Base-by-base conservation (phyloP, 352 stramenopile genomes). In the Elongisporangium prolatum region DNA sequence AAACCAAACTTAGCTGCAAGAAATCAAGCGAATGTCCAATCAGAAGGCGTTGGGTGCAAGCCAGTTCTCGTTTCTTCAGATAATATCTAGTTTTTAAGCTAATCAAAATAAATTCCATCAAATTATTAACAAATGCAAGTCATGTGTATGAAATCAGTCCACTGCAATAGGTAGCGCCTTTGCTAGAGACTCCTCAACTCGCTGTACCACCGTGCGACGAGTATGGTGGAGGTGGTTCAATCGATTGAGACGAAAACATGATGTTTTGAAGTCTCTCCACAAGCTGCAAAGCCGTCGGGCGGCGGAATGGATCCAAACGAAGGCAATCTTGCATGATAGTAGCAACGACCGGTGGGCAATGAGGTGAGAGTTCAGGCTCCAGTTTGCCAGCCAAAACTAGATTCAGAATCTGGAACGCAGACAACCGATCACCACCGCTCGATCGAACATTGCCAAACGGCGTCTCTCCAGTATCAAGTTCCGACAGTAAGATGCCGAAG, bases 341-440 rank as follows among this genome's bases (percentile, higher is more conserved):
- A 0, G 57, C 56, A 28, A 84, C 60, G 11, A 63, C 52, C 14
- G 47, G 38, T 2, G 75, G 75, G 54, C 75, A 84, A 11, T 58
- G 57, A 14, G 51, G 16, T 13, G 68, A 80, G n/a, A 73, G 48
- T 22, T 62, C 51, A 0, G 68, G 67, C 21, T 65, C 67, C 38
- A 79, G 52, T 14, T 68, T 57, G 16, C 64, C 69, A 2, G 63
- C 37, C 55, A 74, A 68, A n/a, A 75, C 67, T 38, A 74, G 61
- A 44, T 75, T 78, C 37, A 78, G 48, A 21, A 78, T 68, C 51
- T 78, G 67, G 24, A 75, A 70, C 7, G 70, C 67, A 53, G 75
- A 75, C 14, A 78, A 65, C 51, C 57, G 67, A 14, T 64, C 63
- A 16, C 67, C 70, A 2, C 65, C 54, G 1, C 67, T 52, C 2